Conservation (phyloP, 305 asterid species). For the Fraxinus platypoda region DNA sequence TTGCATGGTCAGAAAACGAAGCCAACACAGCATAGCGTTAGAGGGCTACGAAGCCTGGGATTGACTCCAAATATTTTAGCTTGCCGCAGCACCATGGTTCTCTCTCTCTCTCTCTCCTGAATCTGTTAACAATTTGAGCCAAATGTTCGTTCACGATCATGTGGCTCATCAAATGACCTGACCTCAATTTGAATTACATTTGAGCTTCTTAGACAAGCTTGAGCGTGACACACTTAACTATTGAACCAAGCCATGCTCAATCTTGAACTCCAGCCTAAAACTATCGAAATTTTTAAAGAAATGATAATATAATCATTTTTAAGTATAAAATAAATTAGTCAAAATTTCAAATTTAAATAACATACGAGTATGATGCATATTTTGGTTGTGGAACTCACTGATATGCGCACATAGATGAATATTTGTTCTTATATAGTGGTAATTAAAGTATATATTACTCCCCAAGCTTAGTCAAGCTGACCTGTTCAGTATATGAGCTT, state of each 20-base stretch:
- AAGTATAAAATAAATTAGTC: neutral
- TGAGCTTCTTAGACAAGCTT: neutral
- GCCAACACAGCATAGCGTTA: conserved; percentile 94
- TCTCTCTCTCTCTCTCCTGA: conserved; percentile 10
- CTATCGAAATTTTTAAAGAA: neutral
- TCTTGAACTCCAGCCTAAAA: neutral
- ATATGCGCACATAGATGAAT: neutral
- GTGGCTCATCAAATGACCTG: neutral
- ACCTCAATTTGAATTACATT: neutral
- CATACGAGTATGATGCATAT: neutral
- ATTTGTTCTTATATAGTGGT: neutral
- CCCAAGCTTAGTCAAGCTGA: neutral
- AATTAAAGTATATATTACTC: neutral
- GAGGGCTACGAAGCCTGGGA: conserved; percentile 88
- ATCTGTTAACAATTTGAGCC: neutral
- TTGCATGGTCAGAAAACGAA: conserved; percentile 77
- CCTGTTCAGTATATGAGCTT: neutral
- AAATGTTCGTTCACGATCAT: neutral
- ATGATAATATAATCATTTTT: neutral
- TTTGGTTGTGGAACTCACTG: neutral
- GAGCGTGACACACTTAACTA: neutral
- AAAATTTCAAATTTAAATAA: neutral
- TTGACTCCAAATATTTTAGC: conserved; percentile 82
- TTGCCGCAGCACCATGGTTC: conserved; percentile 84
- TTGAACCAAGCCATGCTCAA: neutral